Conservation (phyloP, 2,329 filamentous ascomycete genomes). For the Aspergillus sp. region DNA sequence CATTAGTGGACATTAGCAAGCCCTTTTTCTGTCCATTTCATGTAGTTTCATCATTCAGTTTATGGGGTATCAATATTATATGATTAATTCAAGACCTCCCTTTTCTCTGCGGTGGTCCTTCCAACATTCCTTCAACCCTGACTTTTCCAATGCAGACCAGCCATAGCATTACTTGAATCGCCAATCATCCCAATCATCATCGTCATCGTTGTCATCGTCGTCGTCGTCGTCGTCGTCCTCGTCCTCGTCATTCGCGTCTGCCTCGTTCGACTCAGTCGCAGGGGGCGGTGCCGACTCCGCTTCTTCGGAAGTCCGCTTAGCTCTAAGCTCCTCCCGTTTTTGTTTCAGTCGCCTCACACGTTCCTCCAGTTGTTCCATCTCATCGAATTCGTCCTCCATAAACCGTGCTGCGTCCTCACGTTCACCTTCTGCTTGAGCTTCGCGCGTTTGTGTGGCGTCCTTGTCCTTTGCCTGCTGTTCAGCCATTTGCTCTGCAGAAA, state of each 20-base stretch:
- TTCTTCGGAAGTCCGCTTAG: constrained; percentile 24
- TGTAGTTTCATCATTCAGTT: constrained; percentile 17
- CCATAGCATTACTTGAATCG: constrained; percentile 25
- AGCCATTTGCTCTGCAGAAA: constrained; percentile 58
- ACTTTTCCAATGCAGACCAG: background rate
- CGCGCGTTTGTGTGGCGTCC: constrained; percentile 39
- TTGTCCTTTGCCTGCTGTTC: constrained; percentile 45
- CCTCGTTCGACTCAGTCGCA: constrained; percentile 20
- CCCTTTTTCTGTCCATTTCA: constrained; percentile 9
- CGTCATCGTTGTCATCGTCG: constrained; percentile 56
- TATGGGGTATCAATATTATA: constrained; percentile 31
- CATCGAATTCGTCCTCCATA: constrained; percentile 70
- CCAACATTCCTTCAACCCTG: constrained; percentile 11
- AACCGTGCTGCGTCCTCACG: constrained; percentile 68
- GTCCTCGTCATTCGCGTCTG: constrained; percentile 33
- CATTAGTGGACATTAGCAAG: constrained; percentile 9
- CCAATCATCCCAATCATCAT: constrained; percentile 42
- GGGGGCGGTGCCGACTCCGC: constrained; percentile 20
- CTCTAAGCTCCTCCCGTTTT: constrained; percentile 60
- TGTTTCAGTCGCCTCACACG: constrained; percentile 63
- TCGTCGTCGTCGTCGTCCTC: constrained; percentile 20
- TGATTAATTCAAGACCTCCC: constrained; percentile 19
- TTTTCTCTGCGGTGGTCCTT: constrained; percentile 17
- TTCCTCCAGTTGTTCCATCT: constrained; percentile 73
- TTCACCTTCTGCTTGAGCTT: constrained; percentile 58